Evolutionary conservation across 441 rosid species (phyloP).

Genomic region (Dalechampia spathulata): DNA sequence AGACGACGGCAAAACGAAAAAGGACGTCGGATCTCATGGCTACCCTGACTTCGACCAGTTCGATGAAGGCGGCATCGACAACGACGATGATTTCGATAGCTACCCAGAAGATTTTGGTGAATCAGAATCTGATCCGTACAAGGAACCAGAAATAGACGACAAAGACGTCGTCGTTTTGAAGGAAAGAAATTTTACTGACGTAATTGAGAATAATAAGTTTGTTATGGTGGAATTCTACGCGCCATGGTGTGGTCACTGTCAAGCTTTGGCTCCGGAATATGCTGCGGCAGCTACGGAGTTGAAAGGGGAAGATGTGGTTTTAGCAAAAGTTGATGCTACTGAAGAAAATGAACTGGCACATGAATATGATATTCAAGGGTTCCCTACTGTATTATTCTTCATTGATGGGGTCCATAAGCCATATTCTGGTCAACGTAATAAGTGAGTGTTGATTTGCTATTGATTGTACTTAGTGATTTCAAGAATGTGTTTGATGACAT

Average conservation of each 20-base stretch:
- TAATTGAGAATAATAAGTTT: conserved; percentile 49
- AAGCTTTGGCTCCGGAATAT: conserved; percentile 91
- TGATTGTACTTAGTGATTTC: too few species aligned
- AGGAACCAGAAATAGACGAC: conserved; percentile 69
- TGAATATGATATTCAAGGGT: conserved; percentile 77
- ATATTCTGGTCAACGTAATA: conserved; percentile 71
- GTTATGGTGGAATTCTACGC: conserved; percentile 99
- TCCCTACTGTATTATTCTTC: conserved; percentile 73
- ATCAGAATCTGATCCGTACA: conserved; percentile 44
- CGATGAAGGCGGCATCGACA: conserved; percentile 29
- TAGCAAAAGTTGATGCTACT: conserved; percentile 92
- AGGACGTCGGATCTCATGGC: conserved; percentile 12
- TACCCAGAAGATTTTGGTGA: conserved; percentile 64
- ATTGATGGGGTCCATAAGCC: conserved; percentile 81
- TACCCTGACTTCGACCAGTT: conserved; percentile 26
- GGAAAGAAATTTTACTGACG: conserved; percentile 66
- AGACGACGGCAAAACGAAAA: conserved; percentile 15
- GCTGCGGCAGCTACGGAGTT: conserved; percentile 97
- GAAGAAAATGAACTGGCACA: conserved; percentile 85
- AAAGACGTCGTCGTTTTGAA: conserved; percentile 84
- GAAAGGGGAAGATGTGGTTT: conserved; percentile 45
- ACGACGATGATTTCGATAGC: conserved; percentile 24
- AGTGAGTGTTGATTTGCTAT: conserved; percentile 51
- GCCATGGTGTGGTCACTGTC: conserved; percentile 99
- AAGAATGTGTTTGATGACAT: background rate